Conservation (phyloP, 305 asterid species). For the Stenogyne calaminthoides region DNA sequence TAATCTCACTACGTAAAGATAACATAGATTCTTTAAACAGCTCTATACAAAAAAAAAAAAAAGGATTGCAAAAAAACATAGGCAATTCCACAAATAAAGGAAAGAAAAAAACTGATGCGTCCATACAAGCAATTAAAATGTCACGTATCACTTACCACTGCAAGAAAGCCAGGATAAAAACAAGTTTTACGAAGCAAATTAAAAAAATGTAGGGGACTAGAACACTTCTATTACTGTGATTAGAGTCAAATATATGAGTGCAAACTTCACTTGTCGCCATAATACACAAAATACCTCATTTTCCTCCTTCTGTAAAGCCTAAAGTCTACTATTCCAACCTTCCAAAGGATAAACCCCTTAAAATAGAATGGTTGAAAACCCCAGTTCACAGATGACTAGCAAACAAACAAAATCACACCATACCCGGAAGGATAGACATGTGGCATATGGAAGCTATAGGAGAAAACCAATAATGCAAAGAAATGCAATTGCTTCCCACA, state of each 20-base stretch:
- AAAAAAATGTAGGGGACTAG: neutral
- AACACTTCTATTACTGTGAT: neutral
- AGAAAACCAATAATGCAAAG: neutral
- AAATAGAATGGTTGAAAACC: neutral
- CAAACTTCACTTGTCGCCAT: neutral
- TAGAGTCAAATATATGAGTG: neutral
- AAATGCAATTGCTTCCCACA: neutral
- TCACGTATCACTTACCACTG: neutral
- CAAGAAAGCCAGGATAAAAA: neutral
- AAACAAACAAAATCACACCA: neutral
- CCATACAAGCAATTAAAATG: neutral
- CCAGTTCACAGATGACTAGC: neutral
- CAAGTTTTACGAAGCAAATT: neutral
- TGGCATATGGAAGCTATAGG: conserved; percentile 60
- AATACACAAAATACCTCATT: neutral
- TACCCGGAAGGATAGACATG: conserved; percentile 26
- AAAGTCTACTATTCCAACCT: neutral
- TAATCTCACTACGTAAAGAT: neutral
- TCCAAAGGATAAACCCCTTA: neutral
- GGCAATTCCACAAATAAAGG: neutral
- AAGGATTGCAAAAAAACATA: neutral
- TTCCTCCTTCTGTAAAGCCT: neutral
- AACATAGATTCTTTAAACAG: neutral
- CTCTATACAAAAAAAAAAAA: neutral
- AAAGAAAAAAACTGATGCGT: neutral